phyloP scores from a whole-genome alignment of 2,329 filamentous ascomycete genomes.

The Immersiporthe knoxdaviesiana region DNA sequence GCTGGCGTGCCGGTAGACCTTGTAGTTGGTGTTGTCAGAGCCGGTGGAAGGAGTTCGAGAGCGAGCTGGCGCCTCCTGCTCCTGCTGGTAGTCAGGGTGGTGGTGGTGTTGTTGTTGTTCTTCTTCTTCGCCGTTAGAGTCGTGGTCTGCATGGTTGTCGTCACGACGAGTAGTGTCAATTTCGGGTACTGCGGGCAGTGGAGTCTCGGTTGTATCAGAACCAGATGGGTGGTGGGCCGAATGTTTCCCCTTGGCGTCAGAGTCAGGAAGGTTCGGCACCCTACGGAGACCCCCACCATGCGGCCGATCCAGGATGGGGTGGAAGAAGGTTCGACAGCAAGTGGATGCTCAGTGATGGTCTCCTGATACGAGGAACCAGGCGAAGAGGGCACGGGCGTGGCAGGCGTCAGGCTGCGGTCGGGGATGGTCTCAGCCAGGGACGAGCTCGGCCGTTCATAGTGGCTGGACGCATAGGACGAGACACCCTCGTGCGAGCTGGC shows the following conservation, averaged over 20 bases:
- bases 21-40: conserved; percentile 53
- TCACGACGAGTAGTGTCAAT: conserved; percentile 36
- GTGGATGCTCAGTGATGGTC: conserved; percentile 39
- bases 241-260: conserved; percentile 49
- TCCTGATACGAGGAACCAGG: conserved; percentile 40
- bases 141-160: conserved; percentile 15
- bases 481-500: conserved; percentile 52
- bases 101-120: conserved; percentile 28
- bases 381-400: conserved; percentile 37
- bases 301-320: conserved; percentile 56
- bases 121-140: conserved; percentile 29
- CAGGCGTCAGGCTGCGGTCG: conserved; percentile 48
- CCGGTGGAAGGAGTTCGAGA: conserved; percentile 46
- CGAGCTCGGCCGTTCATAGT: conserved; percentile 53
- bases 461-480: conserved; percentile 51
- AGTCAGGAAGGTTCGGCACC: conserved; percentile 50
- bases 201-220: conserved; percentile 34
- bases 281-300: conserved; percentile 60
- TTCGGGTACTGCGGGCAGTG: conserved; percentile 41
- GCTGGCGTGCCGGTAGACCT: conserved; percentile 47
- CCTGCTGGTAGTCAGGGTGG: no score
- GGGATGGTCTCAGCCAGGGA: conserved; percentile 44
- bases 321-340: conserved; percentile 31
- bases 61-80: conserved; percentile 40
- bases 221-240: conserved; percentile 35